These are phyloP conservation scores for Globisporangium lucens DNA, from an alignment of 352 stramenopile species.

Conservation along the genomic window DNA sequence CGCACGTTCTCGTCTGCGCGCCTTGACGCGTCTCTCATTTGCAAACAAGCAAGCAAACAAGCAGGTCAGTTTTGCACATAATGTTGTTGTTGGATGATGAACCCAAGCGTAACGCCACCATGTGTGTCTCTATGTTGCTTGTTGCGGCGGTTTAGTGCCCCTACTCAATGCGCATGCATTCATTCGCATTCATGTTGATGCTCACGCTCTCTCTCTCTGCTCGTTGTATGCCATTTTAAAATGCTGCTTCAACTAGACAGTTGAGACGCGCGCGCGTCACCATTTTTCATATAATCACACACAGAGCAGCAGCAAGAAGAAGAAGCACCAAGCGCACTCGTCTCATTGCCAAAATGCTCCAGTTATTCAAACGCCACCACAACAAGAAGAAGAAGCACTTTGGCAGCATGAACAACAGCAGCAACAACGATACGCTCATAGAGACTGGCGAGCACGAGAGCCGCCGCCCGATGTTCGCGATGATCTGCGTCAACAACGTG, in stretches of 20 bases:
- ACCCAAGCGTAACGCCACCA: not conserved
- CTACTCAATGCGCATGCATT: not conserved
- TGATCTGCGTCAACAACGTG: slow-evolving; percentile 87
- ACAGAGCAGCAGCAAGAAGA: too few species aligned
- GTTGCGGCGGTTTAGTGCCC: not conserved
- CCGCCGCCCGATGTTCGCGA: slow-evolving; percentile 49
- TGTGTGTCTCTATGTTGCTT: not conserved
- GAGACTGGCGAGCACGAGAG: not conserved
- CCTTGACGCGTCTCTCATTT: not conserved
- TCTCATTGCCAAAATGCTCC: slow-evolving; percentile 7
- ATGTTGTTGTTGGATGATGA: not conserved
- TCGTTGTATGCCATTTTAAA: not conserved
- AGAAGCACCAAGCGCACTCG: not conserved
- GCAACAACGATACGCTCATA: too few species aligned
- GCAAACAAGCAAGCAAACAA: not conserved
- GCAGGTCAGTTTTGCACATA: not conserved
- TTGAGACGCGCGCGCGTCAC: not conserved
- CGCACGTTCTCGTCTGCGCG: not conserved
- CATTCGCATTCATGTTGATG: not conserved
- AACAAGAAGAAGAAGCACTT: slow-evolving; percentile 1
- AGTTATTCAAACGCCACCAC: slow-evolving; percentile 17
- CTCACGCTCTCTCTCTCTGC: not conserved
- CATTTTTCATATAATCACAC: not conserved
- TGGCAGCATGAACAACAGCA: not conserved
- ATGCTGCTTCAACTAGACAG: slow-evolving; percentile 2